Percentiles rank a stretch among this genome's conserved stretches.
These are phyloP conservation scores for Delphinella strobiligena DNA, from an alignment of 2,329 filamentous ascomycete species.

Conservation along the genomic window DNA sequence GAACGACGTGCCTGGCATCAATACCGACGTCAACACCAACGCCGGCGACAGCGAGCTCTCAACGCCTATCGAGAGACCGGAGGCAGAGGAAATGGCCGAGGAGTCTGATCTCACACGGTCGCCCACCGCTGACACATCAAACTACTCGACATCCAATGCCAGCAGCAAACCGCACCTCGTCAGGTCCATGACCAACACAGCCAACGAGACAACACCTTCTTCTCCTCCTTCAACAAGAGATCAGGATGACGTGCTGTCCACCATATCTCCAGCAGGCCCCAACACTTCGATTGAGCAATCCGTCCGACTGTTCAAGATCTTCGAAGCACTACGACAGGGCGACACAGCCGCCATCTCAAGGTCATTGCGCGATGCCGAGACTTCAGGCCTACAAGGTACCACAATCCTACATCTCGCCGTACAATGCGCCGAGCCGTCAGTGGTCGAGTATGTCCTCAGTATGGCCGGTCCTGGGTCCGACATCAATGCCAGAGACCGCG, in stretches of 20 bases:
- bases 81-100: neutral
- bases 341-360: conserved; percentile 85
- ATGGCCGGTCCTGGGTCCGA: conserved; percentile 46
- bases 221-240: conserved; percentile 7
- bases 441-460: conserved; percentile 90
- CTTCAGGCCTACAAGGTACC: conserved; percentile 57
- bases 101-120: no score
- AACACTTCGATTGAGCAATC: conserved; percentile 65
- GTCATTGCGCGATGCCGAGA: conserved; percentile 51
- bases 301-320: conserved; percentile 84
- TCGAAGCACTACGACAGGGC: conserved; percentile 81
- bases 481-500: conserved; percentile 79
- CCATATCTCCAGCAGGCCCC: conserved; percentile 11
- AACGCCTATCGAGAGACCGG: no score
- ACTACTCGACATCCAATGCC: no score
- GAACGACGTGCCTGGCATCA: conserved; percentile 25
- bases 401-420: conserved; percentile 88
- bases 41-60: neutral
- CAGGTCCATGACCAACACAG: conserved; percentile 22
- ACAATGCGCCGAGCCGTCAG: conserved; percentile 83
- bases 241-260: conserved; percentile 18
- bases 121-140: no score
- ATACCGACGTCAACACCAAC: neutral
- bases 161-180: conserved; percentile 21
- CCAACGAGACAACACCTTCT: neutral